These are phyloP conservation scores for Monosporascus sp. DNA, from an alignment of 2,329 filamentous ascomycete genomes.

Conservation along the genomic window DNA sequence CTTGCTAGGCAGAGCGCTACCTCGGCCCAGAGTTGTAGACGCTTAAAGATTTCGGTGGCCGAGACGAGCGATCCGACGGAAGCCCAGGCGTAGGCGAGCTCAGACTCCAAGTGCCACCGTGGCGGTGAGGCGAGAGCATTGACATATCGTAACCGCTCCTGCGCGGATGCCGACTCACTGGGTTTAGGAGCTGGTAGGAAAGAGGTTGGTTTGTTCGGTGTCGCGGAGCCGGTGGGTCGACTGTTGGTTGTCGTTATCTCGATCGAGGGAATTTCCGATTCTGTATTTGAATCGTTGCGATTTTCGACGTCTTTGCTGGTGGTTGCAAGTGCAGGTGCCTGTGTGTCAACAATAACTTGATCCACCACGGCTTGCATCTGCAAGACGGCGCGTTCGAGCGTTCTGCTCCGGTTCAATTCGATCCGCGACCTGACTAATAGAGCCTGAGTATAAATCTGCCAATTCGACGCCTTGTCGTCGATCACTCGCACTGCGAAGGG, in stretches of 20 bases:
- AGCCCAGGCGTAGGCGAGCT: conserved; percentile 90
- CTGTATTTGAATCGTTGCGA: conserved; percentile 11
- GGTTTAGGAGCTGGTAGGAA: conserved; percentile 76
- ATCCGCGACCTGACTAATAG: conserved; percentile 85
- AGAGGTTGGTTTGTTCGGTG: conserved; percentile 53
- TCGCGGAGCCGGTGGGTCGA: conserved; percentile 6
- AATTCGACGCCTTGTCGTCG: conserved; percentile 85
- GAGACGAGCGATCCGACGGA: conserved; percentile 80
- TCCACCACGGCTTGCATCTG: conserved; percentile 95
- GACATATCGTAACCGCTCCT: conserved; percentile 74
- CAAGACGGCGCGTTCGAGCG: conserved; percentile 80
- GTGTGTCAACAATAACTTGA: conserved; percentile 82
- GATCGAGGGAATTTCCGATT: conserved; percentile 39
- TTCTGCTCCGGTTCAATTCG: conserved; percentile 80
- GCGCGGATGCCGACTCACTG: conserved; percentile 71
- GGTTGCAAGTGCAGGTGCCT: conserved; percentile 20
- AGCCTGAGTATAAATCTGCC: conserved; percentile 96
- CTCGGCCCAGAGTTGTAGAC: conserved; percentile 90
- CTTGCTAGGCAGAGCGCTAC: conserved; percentile 81
- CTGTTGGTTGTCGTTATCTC: conserved; percentile 35
- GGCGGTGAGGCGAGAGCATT: conserved; percentile 80
- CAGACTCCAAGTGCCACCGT: conserved; percentile 89
- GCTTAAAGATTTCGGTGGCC: conserved; percentile 92
- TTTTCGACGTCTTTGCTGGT: conserved; percentile 12
- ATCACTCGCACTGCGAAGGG: conserved; percentile 88